These are phyloP conservation scores for Sistotremastrum suecicum DNA, from an alignment of 768 basidiomycete genomes.

Conservation along the genomic window DNA sequence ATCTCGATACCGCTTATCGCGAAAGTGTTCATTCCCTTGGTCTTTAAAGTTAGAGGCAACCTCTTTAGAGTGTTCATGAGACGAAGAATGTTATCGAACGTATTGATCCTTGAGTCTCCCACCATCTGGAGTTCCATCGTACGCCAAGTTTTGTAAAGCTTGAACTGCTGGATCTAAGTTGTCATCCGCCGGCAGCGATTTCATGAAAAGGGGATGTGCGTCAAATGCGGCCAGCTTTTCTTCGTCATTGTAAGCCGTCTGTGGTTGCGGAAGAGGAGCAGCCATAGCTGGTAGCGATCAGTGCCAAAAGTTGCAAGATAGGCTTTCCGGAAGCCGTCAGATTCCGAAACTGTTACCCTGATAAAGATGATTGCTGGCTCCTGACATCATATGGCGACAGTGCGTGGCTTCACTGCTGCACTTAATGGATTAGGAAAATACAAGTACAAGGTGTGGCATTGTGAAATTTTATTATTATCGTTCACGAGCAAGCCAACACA, in stretches of 20 bases:
- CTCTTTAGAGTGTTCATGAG: slow-evolving; percentile 31
- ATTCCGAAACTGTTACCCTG: too few relatives aligned
- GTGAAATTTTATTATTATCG: not conserved
- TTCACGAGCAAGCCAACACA: not conserved
- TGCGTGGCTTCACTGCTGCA: slow-evolving; percentile 41
- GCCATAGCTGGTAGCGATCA: not conserved
- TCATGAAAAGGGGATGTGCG: slow-evolving; percentile 85
- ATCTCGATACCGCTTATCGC: slow-evolving; percentile 73
- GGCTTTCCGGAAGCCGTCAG: too few relatives aligned
- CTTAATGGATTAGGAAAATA: slow-evolving; percentile 47
- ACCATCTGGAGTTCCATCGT: slow-evolving; percentile 95
- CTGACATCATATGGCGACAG: slow-evolving; percentile 9
- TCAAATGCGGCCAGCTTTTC: slow-evolving; percentile 36
- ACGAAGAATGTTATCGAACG: slow-evolving; percentile 1
- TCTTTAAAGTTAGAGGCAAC: slow-evolving; percentile 87
- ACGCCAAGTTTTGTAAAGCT: slow-evolving; percentile 71
- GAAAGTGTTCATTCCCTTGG: slow-evolving; percentile 92
- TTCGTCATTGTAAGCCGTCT: slow-evolving; percentile 5
- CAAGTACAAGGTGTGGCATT: slow-evolving; percentile 41
- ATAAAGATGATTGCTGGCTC: not conserved
- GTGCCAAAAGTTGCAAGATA: too few relatives aligned
- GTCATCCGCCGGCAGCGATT: slow-evolving; percentile 59
- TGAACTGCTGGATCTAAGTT: slow-evolving; percentile 45
- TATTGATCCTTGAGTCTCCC: slow-evolving; percentile 17
- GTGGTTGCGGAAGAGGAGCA: slow-evolving; percentile 1